These are phyloP conservation scores for Megacollybia platyphylla DNA, from an alignment of 1,284 basidiomycete genomes.

Conservation along the genomic window DNA sequence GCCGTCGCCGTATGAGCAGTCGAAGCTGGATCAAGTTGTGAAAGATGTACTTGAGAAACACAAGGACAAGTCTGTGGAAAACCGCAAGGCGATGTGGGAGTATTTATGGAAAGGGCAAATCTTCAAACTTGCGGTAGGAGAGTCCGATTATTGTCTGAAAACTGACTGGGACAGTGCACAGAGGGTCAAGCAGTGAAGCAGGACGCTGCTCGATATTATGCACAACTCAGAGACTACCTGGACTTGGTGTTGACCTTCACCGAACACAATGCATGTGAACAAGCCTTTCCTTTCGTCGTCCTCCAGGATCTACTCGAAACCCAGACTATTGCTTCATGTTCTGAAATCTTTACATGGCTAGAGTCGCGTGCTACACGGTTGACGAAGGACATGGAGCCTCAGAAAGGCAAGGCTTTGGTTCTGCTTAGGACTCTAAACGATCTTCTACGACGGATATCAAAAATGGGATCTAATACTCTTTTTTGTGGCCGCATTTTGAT, in stretches of 20 bases:
- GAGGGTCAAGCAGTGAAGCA: conserved; percentile 44
- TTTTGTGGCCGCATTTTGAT: conserved; percentile 84
- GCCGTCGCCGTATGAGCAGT: conserved; percentile 29
- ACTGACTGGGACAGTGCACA: conserved; percentile 28
- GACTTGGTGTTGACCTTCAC: conserved; percentile 45
- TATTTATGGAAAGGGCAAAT: conserved; percentile 54
- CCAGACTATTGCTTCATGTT: conserved; percentile 72
- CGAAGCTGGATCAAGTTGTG: conserved; percentile 36
- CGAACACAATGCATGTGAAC: conserved; percentile 37
- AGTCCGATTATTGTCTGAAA: neutral
- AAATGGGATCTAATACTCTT: conserved; percentile 70
- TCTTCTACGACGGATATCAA: conserved; percentile 71
- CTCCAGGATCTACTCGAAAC: conserved; percentile 71
- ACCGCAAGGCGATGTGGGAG: conserved; percentile 60
- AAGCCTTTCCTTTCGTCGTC: conserved; percentile 43
- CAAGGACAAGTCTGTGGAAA: conserved; percentile 35
- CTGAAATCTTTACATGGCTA: conserved; percentile 77
- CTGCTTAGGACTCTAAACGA: conserved; percentile 81
- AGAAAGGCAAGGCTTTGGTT: conserved; percentile 78
- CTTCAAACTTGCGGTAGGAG: conserved; percentile 53
- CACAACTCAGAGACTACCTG: conserved; percentile 29
- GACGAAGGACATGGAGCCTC: conserved; percentile 65
- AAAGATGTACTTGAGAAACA: conserved; percentile 29
- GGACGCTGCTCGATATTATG: conserved; percentile 28
- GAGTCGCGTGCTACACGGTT: conserved; percentile 55